Evolutionary conservation across 345 rosid genomes (phyloP), one percentile per base, ranked within the genome.

Genomic region (Geranium rotundifolium): DNA sequence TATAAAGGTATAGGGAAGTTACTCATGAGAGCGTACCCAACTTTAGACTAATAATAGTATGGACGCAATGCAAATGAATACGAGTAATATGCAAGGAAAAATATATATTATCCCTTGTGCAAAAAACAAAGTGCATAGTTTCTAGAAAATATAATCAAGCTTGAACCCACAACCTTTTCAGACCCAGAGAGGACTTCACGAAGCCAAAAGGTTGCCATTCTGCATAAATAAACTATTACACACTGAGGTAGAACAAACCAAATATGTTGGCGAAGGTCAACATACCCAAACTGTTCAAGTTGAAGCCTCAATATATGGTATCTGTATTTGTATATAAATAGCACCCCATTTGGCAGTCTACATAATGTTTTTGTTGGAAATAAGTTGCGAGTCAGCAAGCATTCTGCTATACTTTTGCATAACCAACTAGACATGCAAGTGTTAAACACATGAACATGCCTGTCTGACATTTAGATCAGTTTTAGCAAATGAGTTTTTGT

Each of bases 161-260:
- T 23, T 34, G 41, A 34, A 34, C 41, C 41, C 41, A 34, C 41
- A 8, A 34, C 7, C 10, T 34, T 34, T 4, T 34, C 41, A 34
- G 6, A 34, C 6, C 41, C 6, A 34, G 41, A 34, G 10, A 66
- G 57, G 18, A 50, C 39, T 41, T 14, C 27, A 29, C 15, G 65
- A 56, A 67, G 18, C 60, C 41, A 59, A 19, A 17, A 20, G 27
- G 31, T 46, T 31, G 52, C 34, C 54, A 34, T 16, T 12, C 15
- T 54, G 41, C 65, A 20, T 17, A 64, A 64, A 23, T 50, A n/a
- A 64, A 41, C 67, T 63, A 10, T 23, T 12, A 27, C 5, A 23
- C 63, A 57, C 59, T 58, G 55, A 52, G 23, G 29, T 23, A 37
- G 56, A 65, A 72, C 39, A 18, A 55, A 55, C 19, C 4, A 13